Evolutionary conservation across 129 eudicot genomes (phyloP).

Genomic region (Helianthus annuus): DNA sequence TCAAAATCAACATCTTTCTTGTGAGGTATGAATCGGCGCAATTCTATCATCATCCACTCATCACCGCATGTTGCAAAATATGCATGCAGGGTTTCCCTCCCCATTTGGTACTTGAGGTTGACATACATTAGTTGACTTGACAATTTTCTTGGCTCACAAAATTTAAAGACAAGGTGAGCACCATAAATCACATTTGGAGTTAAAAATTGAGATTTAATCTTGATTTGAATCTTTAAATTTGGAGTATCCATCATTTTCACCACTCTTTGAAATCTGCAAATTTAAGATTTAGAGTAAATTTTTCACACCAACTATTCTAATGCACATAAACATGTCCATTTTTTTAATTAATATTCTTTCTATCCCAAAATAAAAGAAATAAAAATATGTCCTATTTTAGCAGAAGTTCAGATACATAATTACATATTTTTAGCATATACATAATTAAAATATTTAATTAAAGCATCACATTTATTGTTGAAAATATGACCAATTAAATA

Average conservation of each 20-base stretch:
- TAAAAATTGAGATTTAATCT: too few species aligned
- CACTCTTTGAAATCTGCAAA: background rate
- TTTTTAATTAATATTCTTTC: background rate
- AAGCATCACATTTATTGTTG: too few species aligned
- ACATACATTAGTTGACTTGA: background rate
- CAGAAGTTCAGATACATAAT: too few species aligned
- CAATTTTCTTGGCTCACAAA: slow-evolving; percentile 13
- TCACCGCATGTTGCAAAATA: slow-evolving; percentile 11
- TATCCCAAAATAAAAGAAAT: background rate
- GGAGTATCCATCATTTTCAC: background rate
- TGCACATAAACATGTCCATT: too few species aligned
- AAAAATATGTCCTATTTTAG: too few species aligned
- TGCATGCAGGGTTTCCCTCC: background rate
- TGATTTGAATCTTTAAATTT: too few species aligned
- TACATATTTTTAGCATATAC: too few species aligned
- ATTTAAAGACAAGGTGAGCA: slow-evolving; percentile 20
- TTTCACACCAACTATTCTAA: too few species aligned
- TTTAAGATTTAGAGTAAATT: background rate
- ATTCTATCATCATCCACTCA: slow-evolving; percentile 3
- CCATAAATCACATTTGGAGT: slow-evolving; percentile 10
- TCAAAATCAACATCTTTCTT: background rate
- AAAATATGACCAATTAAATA: too few species aligned
- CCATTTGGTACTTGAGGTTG: background rate
- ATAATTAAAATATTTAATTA: too few species aligned
- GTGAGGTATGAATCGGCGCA: background rate